Conservation (phyloP, 805 yeast species). For the Metschnikowia santaceciliae region DNA sequence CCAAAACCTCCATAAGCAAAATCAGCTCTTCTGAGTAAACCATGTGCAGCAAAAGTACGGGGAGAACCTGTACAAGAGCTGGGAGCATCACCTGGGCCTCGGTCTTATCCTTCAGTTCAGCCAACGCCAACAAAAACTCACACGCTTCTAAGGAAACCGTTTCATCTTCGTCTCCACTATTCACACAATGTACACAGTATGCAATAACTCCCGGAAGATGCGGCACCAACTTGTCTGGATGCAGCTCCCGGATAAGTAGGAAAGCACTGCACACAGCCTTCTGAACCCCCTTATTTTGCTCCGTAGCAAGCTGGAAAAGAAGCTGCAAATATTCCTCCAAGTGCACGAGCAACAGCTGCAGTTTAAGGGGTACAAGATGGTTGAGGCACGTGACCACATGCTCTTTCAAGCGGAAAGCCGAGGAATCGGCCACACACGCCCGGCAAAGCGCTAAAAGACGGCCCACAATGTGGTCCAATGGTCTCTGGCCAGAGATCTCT, state of each 20-base stretch:
- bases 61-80: constrained; percentile 62
- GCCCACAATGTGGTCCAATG: constrained; percentile 57
- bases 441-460: constrained; percentile 6
- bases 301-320: constrained; percentile 67
- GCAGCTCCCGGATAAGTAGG: constrained; percentile 60
- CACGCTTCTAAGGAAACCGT: constrained; percentile 88
- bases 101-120: constrained; percentile 28
- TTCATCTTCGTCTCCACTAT: constrained; percentile 46
- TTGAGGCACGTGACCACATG: constrained; percentile 68
- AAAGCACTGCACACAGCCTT: constrained; percentile 77
- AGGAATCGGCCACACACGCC: constrained; percentile 17
- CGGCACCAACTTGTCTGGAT: constrained; percentile 76
- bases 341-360: constrained; percentile 60
- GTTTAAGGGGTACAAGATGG: constrained; percentile 64
- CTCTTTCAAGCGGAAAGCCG: constrained; percentile 55
- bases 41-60: constrained; percentile 75
- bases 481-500: constrained; percentile 62
- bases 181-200: constrained; percentile 77
- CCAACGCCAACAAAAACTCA: constrained; percentile 78
- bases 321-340: constrained; percentile 63
- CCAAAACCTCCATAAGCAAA: constrained; percentile 56
- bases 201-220: constrained; percentile 84
- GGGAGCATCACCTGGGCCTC: constrained; percentile 44
- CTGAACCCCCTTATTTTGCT: constrained; percentile 55
- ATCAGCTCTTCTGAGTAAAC: constrained; percentile 83